Conservation (phyloP, 495 filamentous ascomycete species). For the Annulohypoxylon moriforme region DNA sequence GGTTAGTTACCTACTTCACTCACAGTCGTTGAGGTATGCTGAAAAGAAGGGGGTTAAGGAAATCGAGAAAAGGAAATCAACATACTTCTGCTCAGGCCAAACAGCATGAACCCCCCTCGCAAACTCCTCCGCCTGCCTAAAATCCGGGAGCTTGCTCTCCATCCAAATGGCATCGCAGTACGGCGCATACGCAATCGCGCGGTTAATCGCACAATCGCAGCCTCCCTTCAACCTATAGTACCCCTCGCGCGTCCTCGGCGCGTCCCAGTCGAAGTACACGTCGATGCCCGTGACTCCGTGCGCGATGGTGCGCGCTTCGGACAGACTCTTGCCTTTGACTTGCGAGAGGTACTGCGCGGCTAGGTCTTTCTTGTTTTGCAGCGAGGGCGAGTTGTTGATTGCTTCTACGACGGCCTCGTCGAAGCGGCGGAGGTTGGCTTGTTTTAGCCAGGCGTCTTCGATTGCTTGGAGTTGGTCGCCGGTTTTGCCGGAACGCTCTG, state of each 20-base stretch:
- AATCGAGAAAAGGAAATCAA: neutral
- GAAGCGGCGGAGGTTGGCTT: slow-evolving; percentile 93
- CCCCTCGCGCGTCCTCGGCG: slow-evolving; percentile 89
- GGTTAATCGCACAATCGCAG: slow-evolving; percentile 90
- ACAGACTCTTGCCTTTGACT: slow-evolving; percentile 85
- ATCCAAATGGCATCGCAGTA: slow-evolving; percentile 98
- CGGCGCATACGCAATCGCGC: slow-evolving; percentile 90
- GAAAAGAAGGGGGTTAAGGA: too few species aligned
- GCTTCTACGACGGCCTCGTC: slow-evolving; percentile 85
- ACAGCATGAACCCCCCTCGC: slow-evolving; percentile 93
- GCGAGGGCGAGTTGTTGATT: slow-evolving; percentile 69
- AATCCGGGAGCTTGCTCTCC: slow-evolving; percentile 97
- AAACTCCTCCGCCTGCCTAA: slow-evolving; percentile 90
- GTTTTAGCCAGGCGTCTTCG: slow-evolving; percentile 85
- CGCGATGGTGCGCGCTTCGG: slow-evolving; percentile 84
- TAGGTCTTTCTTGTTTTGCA: slow-evolving; percentile 74
- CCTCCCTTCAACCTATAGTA: slow-evolving; percentile 94
- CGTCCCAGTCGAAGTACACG: slow-evolving; percentile 93
- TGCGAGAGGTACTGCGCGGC: slow-evolving; percentile 71
- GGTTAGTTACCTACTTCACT: slow-evolving; percentile 37
- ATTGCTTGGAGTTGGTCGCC: slow-evolving; percentile 88
- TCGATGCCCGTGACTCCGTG: slow-evolving; percentile 81
- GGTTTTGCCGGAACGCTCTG: slow-evolving; percentile 83
- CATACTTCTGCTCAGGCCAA: slow-evolving; percentile 95
- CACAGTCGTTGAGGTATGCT: neutral